phyloP scores from a whole-genome alignment of 2,329 filamentous ascomycete genomes.

The Apiospora saccharicola region DNA sequence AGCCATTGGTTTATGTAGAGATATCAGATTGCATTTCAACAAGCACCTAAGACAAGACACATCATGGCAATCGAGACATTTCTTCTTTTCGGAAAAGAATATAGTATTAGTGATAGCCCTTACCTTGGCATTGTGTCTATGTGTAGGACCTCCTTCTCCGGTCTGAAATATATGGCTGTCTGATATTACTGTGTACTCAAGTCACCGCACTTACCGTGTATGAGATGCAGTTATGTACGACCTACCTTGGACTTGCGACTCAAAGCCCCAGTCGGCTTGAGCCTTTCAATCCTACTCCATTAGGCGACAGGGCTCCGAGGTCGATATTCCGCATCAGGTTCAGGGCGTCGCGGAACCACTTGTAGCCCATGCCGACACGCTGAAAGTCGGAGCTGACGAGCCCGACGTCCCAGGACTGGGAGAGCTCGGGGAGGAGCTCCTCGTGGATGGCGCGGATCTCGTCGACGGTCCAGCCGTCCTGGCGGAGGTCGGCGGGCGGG shows the following conservation, averaged over 20 bases:
- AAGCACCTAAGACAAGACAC: background rate
- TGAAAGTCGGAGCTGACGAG: background rate
- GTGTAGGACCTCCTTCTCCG: background rate
- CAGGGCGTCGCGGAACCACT: background rate
- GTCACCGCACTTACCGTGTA: too few relatives aligned
- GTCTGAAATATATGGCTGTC: background rate
- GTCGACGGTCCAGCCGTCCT: background rate
- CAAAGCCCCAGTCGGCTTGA: too few relatives aligned
- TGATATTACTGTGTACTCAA: background rate
- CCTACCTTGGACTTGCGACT: background rate
- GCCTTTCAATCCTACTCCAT: too few relatives aligned
- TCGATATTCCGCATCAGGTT: background rate
- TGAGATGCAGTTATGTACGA: background rate
- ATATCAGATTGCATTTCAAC: constrained; percentile 5
- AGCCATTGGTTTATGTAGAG: background rate
- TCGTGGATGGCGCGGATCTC: background rate
- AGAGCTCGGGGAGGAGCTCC: background rate
- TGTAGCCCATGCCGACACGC: background rate
- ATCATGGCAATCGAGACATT: background rate
- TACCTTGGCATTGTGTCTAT: background rate
- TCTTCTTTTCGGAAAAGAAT: background rate
- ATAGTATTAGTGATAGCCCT: background rate
- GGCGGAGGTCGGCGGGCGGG: background rate
- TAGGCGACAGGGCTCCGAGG: too few relatives aligned
- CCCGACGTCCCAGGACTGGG: too few relatives aligned